Evolutionary conservation across 371 early-diverging fungal species (phyloP).

Genomic region (Mucor plumbeus): DNA sequence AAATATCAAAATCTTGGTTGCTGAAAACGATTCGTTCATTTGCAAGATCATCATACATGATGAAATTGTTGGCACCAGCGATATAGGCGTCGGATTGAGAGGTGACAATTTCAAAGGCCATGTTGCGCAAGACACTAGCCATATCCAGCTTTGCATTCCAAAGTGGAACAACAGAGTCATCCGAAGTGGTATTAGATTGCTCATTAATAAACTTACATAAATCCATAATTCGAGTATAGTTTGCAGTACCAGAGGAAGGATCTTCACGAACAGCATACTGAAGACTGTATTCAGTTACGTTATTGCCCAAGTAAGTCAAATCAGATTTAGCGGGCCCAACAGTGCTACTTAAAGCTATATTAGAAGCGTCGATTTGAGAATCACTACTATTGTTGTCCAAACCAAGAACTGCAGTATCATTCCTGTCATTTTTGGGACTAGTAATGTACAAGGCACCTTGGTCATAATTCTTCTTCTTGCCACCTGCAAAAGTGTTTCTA

Average conservation of each 20-base stretch:
- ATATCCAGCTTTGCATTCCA: conserved; percentile 24
- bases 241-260: conserved; percentile 12
- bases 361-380: too few relatives aligned
- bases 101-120: conserved; percentile 22
- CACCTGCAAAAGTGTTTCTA: conserved; percentile 32
- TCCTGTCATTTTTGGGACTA: neutral
- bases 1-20: conserved; percentile 38
- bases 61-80: conserved; percentile 39
- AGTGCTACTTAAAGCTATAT: too few relatives aligned
- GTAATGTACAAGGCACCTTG: conserved; percentile 25
- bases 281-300: conserved; percentile 22
- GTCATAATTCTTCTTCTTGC: conserved; percentile 24
- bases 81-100: conserved; percentile 33
- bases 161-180: conserved; percentile 12
- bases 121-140: conserved; percentile 20
- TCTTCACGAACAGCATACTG: conserved; percentile 12
- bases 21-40: conserved; percentile 24
- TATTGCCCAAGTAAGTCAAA: conserved; percentile 28
- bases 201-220: conserved; percentile 24
- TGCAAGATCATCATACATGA: conserved; percentile 33
- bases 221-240: conserved; percentile 23
- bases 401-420: too few relatives aligned
- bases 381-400: too few relatives aligned
- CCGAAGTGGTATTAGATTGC: conserved; percentile 1
- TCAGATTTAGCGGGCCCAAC: conserved; percentile 9